Evolutionary conservation across 257 asterid species (phyloP).

Genomic region (Solanum paucissectum): DNA sequence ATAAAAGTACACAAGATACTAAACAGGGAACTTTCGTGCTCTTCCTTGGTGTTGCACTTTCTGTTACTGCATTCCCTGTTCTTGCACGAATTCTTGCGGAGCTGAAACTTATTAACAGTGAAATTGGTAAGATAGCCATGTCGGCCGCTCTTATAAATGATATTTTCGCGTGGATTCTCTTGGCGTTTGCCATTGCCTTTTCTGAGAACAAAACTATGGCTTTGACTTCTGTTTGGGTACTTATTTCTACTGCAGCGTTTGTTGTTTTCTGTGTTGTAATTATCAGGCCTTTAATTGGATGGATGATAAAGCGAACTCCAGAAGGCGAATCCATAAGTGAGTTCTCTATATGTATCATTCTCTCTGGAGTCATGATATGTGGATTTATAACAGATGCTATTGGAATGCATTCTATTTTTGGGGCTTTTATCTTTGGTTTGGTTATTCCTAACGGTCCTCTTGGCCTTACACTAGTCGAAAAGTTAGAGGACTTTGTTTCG

Average conservation of each 20-base stretch:
- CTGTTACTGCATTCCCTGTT: slow-evolving; percentile 16
- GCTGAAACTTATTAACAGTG: slow-evolving; percentile 12
- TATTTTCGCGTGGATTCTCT: background rate
- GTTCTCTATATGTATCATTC: background rate
- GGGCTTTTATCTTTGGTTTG: slow-evolving; percentile 4
- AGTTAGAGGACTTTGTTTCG: slow-evolving; percentile 1
- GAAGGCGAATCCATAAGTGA: slow-evolving; percentile 2
- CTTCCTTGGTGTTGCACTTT: slow-evolving; percentile 11
- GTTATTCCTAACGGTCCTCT: background rate
- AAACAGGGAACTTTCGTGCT: background rate
- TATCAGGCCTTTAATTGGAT: slow-evolving; percentile 2
- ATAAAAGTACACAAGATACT: background rate
- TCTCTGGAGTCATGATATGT: slow-evolving; percentile 1
- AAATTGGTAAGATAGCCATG: slow-evolving; percentile 8
- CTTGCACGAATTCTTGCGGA: slow-evolving; percentile 20
- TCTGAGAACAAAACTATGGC: background rate
- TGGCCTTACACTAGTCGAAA: background rate
- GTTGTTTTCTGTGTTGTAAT: background rate
- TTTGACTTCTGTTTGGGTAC: background rate
- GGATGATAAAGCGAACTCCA: slow-evolving; percentile 1
- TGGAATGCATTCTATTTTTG: slow-evolving; percentile 3
- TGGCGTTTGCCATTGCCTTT: slow-evolving; percentile 1
- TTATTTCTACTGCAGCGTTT: background rate
- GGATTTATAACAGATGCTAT: slow-evolving; percentile 3
- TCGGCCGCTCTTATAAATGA: background rate